Percentiles rank a stretch among this genome's conserved stretches.
phyloP scores from a whole-genome alignment of 1,284 basidiomycete genomes.

The Ceraceosorus bombacis region DNA sequence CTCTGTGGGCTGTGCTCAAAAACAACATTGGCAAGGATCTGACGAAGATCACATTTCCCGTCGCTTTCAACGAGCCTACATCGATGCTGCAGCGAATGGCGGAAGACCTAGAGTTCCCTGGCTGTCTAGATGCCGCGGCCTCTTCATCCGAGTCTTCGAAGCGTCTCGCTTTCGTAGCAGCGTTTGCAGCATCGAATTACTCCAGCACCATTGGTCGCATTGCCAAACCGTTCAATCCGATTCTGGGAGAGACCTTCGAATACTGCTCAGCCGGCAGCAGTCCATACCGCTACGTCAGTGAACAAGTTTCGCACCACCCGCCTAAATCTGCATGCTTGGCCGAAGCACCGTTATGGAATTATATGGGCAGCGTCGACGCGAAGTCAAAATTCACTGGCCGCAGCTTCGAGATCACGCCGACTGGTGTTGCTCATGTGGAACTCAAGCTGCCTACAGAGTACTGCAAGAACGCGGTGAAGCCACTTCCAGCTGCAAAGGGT shows the following conservation, averaged over 20 bases:
- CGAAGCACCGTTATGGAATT: constrained; percentile 79
- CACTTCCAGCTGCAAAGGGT: constrained; percentile 17
- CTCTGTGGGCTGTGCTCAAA: constrained; percentile 91
- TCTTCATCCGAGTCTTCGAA: constrained; percentile 68
- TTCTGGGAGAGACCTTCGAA: constrained; percentile 80
- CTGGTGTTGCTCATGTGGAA: constrained; percentile 83
- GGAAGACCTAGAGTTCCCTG: constrained; percentile 49
- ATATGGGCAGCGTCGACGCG: constrained; percentile 61
- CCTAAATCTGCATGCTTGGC: constrained; percentile 90
- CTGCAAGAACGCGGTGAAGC: constrained; percentile 21
- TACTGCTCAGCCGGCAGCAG: constrained; percentile 67
- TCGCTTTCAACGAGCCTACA: constrained; percentile 69
- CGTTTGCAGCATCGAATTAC: constrained; percentile 97
- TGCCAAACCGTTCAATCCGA: constrained; percentile 49
- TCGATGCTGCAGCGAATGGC: constrained; percentile 76
- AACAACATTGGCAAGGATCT: constrained; percentile 93
- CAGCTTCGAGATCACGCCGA: constrained; percentile 91
- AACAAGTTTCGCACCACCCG: constrained; percentile 93
- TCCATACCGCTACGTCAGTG: constrained; percentile 83
- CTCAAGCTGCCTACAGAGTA: constrained; percentile 56
- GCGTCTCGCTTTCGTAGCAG: constrained; percentile 85
- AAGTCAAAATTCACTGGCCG: constrained; percentile 58
- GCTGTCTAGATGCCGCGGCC: constrained; percentile 66
- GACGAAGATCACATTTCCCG: constrained; percentile 90
- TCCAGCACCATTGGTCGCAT: constrained; percentile 69